Evolutionary conservation across 345 rosid genomes (phyloP), one percentile per base, ranked within the genome.

Genomic region (Lepidium africanum): DNA sequence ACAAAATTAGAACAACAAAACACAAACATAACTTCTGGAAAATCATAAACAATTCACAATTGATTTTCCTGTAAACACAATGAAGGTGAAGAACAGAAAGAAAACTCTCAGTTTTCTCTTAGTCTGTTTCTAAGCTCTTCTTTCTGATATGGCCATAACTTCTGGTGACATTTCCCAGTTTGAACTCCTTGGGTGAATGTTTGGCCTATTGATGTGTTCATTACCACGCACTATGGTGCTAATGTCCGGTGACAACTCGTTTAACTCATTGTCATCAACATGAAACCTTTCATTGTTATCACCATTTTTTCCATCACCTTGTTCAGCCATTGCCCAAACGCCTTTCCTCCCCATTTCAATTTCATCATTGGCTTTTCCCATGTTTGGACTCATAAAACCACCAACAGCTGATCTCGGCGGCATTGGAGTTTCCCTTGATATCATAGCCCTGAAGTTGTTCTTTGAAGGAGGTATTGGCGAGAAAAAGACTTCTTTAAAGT

Each of bases 321-420:
- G 85, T 80, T 83, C 93, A 67, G 76, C 69, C 71, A 87, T 80
- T 14, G 88, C 89, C 98, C 97, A 87, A 5, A 90, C 97, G 1
- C 92, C 88, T 62, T 90, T 93, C 77, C 98, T 85, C 16, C 97
- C 97, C 92, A 86, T 90, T 69, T 93, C 98, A 58, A 88, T 90
- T 75, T 93, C 94, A 59, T 74, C 70, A 73, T 82, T 83, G 2
- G 84, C 83, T 69, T 80, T 88, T 30, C 96, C 96, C 91, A 90
- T 87, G 77, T 84, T 93, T 40, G 96, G 97, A 81, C 97, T 93
- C 92, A 88, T 87, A 63, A 90, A 90, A 65, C 96, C 86, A 1
- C 92, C 86, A 13, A 81, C 87, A 46, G 71, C 76, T 50, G 84
- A 50, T 70, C 91, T 82, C 5, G 85, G 25, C 33, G 90, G 85